These are phyloP conservation scores for Taiwanofungus camphoratus DNA, from an alignment of 1,284 basidiomycete species.

Conservation along the genomic window DNA sequence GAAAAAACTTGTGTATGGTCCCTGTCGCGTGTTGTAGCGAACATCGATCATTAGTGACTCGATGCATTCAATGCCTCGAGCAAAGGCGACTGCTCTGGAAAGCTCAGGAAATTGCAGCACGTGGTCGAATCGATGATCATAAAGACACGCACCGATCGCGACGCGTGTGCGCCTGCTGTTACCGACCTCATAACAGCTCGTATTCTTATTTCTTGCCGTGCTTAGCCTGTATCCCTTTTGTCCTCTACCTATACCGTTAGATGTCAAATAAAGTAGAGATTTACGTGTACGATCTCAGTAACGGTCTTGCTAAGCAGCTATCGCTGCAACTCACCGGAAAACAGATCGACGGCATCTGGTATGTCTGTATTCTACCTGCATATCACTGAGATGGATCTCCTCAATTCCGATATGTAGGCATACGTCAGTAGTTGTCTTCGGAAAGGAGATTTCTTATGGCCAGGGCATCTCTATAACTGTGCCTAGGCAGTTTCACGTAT, in stretches of 20 bases:
- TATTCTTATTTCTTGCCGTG: too few relatives aligned
- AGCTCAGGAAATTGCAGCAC: slow-evolving; percentile 3
- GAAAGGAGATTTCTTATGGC: slow-evolving; percentile 85
- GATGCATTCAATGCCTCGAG: too few relatives aligned
- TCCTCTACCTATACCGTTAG: slow-evolving; percentile 1
- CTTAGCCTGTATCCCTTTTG: background rate
- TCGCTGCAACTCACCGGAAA: slow-evolving; percentile 77
- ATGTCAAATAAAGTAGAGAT: slow-evolving; percentile 37
- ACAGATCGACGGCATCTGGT: slow-evolving; percentile 89
- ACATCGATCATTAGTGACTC: too few relatives aligned
- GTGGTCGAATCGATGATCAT: slow-evolving; percentile 1
- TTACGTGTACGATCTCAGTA: slow-evolving; percentile 88
- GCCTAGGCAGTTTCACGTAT: slow-evolving; percentile 77
- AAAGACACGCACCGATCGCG: background rate
- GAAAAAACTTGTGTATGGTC: background rate
- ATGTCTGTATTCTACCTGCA: too few relatives aligned
- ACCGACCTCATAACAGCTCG: background rate
- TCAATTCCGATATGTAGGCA: slow-evolving; percentile 49
- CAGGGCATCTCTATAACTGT: slow-evolving; percentile 66
- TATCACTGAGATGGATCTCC: too few relatives aligned
- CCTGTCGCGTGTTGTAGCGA: background rate
- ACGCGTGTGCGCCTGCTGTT: background rate
- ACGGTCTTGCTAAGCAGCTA: slow-evolving; percentile 74
- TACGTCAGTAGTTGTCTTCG: slow-evolving; percentile 84
- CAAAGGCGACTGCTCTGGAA: background rate